These are phyloP conservation scores for Thalassiosira mediterranea DNA, from an alignment of 352 stramenopile genomes.

Conservation along the genomic window DNA sequence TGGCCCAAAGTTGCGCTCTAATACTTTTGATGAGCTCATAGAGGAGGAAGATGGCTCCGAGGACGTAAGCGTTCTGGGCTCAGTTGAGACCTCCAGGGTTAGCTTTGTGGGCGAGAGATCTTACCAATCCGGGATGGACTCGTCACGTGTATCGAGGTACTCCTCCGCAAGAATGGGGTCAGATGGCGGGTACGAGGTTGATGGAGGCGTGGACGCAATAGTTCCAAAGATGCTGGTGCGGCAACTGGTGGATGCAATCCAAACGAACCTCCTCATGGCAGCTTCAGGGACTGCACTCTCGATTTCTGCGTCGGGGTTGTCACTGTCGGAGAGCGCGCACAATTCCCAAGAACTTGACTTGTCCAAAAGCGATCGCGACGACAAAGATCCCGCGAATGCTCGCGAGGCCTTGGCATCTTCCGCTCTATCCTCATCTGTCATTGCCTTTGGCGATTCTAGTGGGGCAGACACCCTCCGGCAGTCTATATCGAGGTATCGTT, in stretches of 20 bases:
- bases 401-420: neutral
- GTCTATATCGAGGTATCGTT: slow-evolving; percentile 34
- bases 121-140: too few species aligned
- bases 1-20: slow-evolving; percentile 2
- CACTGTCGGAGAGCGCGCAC: too few species aligned
- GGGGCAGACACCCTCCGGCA: slow-evolving; percentile 1
- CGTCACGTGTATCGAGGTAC: neutral
- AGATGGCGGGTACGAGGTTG: slow-evolving; percentile 3
- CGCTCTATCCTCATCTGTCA: neutral
- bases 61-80: slow-evolving; percentile 2
- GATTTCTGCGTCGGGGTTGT: neutral
- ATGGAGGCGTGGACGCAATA: slow-evolving; percentile 34
- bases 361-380: neutral
- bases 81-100: slow-evolving; percentile 12
- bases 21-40: neutral
- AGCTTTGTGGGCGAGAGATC: slow-evolving; percentile 6
- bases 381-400: neutral
- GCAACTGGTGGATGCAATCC: slow-evolving; percentile 27
- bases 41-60: slow-evolving; percentile 8
- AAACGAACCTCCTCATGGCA: neutral
- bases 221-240: slow-evolving; percentile 31
- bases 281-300: neutral
- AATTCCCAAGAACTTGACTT: slow-evolving; percentile 2
- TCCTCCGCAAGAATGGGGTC: neutral
- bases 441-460: neutral